Evolutionary conservation across 2,329 filamentous ascomycete species (phyloP), one percentile per base, ranked within the genome.

Genomic region (Paraphoma chrysanthemicola): DNA sequence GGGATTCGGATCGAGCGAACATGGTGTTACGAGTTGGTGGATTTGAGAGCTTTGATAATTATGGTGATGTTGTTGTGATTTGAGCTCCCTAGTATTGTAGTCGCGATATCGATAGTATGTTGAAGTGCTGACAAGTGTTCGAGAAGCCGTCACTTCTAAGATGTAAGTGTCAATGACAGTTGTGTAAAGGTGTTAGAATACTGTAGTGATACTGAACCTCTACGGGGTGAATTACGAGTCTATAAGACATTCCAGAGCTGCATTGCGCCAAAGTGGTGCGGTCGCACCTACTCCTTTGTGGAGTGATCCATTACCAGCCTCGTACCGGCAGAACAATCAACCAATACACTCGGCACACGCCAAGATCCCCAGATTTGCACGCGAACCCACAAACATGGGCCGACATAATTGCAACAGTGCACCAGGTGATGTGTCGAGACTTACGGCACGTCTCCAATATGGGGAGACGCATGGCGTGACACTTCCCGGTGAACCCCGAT

Each of bases 1-100:
- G 46, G 28, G n/a, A 38, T 50, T 28, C 44, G 42, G 50, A 54
- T 53, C 47, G 41, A 43, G 38, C 12, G 44, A 33, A 12, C 48
- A 43, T 47, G 28, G 14, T 33, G 44, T 23, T 47, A 14, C 2
- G 17, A 4, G 7, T 28, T 43, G 4, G 41, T 44, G 43, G 23
- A n/a, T 23, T 44, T 38, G 33, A 38, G 3, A 38, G 33, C 23
- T 23, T 38, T 38, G 33, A 38, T 38, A 38, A 6, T n/a, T n/a
- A 11, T 11, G n/a, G 10, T n/a, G 33, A 38, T 38, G 33, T 38
- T 11, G n/a, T 38, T 38, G n/a, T 23, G n/a, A 3, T 38, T 38
- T 38, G 33, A 38, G n/a, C 3, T 11, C n/a, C 3, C 33, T 11
- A 6, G 33, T 38, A 38, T 38, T 38, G 33, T 38, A 38, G 33